These are phyloP conservation scores for Achaetomiella virescens DNA, from an alignment of 495 filamentous ascomycete species.

Conservation along the genomic window DNA sequence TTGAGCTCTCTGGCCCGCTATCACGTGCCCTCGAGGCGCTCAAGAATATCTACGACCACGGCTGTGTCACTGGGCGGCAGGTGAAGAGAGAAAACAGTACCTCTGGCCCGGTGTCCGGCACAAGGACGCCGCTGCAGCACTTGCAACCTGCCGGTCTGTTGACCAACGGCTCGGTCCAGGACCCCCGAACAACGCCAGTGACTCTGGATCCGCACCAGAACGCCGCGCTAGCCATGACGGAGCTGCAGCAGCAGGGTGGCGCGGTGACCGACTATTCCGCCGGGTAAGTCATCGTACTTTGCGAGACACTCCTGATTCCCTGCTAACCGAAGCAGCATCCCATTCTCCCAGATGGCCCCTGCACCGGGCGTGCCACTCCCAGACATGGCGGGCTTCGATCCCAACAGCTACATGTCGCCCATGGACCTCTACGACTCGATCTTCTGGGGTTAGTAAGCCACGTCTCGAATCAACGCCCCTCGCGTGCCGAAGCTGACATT, in stretches of 20 bases:
- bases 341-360: slow-evolving; percentile 9
- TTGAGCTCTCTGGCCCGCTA: slow-evolving; percentile 49
- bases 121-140: slow-evolving; percentile 35
- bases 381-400: slow-evolving; percentile 39
- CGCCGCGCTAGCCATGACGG: slow-evolving; percentile 50
- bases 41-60: slow-evolving; percentile 54
- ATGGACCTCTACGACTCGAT: slow-evolving; percentile 56
- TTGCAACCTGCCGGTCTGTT: slow-evolving; percentile 3
- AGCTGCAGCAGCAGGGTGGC: slow-evolving; percentile 47
- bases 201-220: slow-evolving; percentile 45
- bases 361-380: slow-evolving; percentile 27
- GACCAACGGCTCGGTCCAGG: slow-evolving; percentile 1
- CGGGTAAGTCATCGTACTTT: slow-evolving; percentile 24
- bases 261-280: slow-evolving; percentile 33
- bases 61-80: slow-evolving; percentile 36
- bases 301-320: neutral
- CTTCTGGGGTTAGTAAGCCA: slow-evolving; percentile 46
- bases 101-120: slow-evolving; percentile 30
- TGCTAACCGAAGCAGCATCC: slow-evolving; percentile 12
- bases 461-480: neutral
- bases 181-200: slow-evolving; percentile 3
- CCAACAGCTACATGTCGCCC: slow-evolving; percentile 43
- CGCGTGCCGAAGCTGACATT: neutral
- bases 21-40: slow-evolving; percentile 48
- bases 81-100: slow-evolving; percentile 36